These are phyloP conservation scores for Sporisorium scitamineum DNA, from an alignment of 1,284 basidiomycete species.

Conservation along the genomic window DNA sequence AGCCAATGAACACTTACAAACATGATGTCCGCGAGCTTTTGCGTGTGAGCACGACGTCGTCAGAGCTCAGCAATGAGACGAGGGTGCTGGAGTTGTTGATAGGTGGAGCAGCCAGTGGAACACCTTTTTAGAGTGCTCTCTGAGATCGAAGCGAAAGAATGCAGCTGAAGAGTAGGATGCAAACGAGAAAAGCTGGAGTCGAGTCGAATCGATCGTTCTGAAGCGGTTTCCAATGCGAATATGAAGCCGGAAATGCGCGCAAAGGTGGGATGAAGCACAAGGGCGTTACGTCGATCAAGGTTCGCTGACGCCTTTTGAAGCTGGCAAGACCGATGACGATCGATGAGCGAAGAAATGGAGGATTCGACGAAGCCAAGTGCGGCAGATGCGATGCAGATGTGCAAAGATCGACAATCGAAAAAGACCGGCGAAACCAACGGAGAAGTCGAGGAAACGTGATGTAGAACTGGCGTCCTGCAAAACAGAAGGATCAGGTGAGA, in stretches of 20 bases:
- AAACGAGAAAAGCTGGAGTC: background rate
- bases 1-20: constrained; percentile 27
- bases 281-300: background rate
- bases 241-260: constrained; percentile 8
- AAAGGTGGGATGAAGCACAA: constrained; percentile 1
- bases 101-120: background rate
- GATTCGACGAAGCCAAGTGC: background rate
- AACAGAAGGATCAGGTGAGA: constrained; percentile 7
- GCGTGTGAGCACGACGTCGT: constrained; percentile 8
- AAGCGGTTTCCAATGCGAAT: background rate
- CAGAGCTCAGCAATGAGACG: constrained; percentile 2
- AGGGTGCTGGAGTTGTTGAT: background rate
- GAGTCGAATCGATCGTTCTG: constrained; percentile 1
- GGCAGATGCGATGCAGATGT: background rate
- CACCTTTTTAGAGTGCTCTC: background rate
- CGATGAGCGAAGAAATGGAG: background rate
- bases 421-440: background rate
- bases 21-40: constrained; percentile 19
- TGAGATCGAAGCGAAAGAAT: background rate
- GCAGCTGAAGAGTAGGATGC: background rate
- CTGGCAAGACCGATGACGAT: background rate
- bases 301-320: background rate
- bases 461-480: constrained; percentile 33
- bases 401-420: background rate
- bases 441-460: background rate